Conservation (phyloP, 768 basidiomycete species). For the Tulasnella sp. region DNA sequence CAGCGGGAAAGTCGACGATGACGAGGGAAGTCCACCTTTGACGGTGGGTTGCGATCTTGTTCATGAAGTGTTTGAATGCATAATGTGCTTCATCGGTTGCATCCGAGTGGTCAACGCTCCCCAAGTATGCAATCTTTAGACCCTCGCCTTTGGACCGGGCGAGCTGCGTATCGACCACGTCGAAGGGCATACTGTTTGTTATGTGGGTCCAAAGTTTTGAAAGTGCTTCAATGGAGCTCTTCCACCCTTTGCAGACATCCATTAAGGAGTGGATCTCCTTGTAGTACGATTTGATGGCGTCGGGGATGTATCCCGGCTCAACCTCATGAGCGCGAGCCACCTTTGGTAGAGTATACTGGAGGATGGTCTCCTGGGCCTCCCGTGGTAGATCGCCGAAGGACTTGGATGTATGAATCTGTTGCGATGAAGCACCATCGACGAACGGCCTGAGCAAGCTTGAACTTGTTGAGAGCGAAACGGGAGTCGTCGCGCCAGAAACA, state of each 20-base stretch:
- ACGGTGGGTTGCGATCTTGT: not conserved
- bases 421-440: not conserved
- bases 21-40: not conserved
- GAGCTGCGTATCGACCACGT: not conserved
- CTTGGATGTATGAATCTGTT: not conserved
- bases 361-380: not conserved
- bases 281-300: not conserved
- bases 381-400: not conserved
- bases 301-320: no score
- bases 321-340: not conserved
- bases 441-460: no score
- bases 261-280: not conserved
- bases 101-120: no score
- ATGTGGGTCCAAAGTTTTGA: not conserved
- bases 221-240: not conserved
- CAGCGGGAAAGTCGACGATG: not conserved
- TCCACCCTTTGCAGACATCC: not conserved
- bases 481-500: not conserved
- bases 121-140: not conserved
- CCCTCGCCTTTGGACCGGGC: not conserved
- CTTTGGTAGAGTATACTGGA: not conserved
- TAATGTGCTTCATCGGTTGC: not conserved
- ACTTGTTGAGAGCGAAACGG: not conserved
- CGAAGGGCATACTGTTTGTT: not conserved
- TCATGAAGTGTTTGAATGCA: not conserved